Percentiles rank a stretch among this genome's conserved stretches.
Evolutionary conservation across 768 basidiomycete species (phyloP).

Genomic region (Suillus spraguei): DNA sequence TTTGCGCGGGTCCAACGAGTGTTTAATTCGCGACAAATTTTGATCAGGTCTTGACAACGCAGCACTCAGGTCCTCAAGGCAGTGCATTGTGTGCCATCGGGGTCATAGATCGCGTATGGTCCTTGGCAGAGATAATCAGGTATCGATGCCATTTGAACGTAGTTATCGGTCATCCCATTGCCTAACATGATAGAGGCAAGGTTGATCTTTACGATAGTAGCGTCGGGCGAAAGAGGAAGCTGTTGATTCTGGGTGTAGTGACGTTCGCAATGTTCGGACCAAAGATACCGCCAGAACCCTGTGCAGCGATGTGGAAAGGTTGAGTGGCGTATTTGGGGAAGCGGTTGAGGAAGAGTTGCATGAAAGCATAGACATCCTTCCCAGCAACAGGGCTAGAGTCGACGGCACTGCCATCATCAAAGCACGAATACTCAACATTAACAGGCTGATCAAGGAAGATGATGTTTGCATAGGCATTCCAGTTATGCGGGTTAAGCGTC

Average conservation of each 20-base stretch:
- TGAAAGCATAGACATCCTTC: no score
- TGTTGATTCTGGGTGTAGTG: conserved; percentile 75
- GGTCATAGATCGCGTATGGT: no score
- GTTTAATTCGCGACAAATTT: conserved; percentile 66
- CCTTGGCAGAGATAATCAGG: no score
- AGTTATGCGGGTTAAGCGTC: conserved; percentile 70
- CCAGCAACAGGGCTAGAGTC: conserved; percentile 84
- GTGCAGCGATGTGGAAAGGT: conserved; percentile 80
- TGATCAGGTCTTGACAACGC: conserved; percentile 72
- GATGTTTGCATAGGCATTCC: conserved; percentile 74
- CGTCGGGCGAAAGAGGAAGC: no score
- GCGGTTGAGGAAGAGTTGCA: conserved; percentile 87
- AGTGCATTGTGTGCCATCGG: conserved; percentile 65
- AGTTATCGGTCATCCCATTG: no score
- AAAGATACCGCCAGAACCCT: conserved; percentile 80
- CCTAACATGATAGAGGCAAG: no score
- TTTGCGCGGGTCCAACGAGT: conserved; percentile 70
- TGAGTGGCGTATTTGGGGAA: conserved; percentile 71
- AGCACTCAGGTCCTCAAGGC: conserved; percentile 65
- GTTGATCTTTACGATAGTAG: no score
- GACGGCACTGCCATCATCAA: conserved; percentile 71
- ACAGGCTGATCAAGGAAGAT: conserved; percentile 76
- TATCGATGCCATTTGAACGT: no score
- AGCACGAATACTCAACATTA: conserved; percentile 89
- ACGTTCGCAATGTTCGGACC: conserved; percentile 87